Percentiles rank a stretch among this genome's conserved stretches.
phyloP scores from a whole-genome alignment of 805 yeast species.

The Teunomyces pallodes region DNA sequence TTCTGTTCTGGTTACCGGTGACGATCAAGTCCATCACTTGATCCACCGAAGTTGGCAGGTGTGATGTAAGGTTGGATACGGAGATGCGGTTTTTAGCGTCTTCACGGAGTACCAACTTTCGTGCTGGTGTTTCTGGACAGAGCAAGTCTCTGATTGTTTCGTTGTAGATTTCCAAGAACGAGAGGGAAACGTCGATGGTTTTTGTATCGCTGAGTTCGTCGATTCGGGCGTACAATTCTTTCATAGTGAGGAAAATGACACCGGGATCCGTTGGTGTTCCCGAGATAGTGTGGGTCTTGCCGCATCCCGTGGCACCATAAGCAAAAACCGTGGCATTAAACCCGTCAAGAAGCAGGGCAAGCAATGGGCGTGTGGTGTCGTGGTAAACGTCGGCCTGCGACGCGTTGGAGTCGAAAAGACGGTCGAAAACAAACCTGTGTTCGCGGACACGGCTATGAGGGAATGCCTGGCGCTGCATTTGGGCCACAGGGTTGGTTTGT shows the following conservation, averaged over 20 bases:
- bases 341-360: slow-evolving; percentile 78
- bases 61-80: slow-evolving; percentile 69
- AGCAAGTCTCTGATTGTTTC: slow-evolving; percentile 83
- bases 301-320: slow-evolving; percentile 97
- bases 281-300: slow-evolving; percentile 89
- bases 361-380: slow-evolving; percentile 65
- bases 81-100: slow-evolving; percentile 62
- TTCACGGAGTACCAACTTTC: slow-evolving; percentile 63
- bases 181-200: slow-evolving; percentile 57
- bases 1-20: slow-evolving; percentile 70
- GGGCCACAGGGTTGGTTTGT: slow-evolving; percentile 58
- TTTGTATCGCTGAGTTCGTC: slow-evolving; percentile 54
- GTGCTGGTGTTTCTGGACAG: slow-evolving; percentile 48
- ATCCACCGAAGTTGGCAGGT: slow-evolving; percentile 58
- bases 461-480: slow-evolving; percentile 46
- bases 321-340: slow-evolving; percentile 91
- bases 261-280: slow-evolving; percentile 78
- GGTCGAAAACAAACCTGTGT: slow-evolving; percentile 79
- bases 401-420: slow-evolving; percentile 63
- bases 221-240: slow-evolving; percentile 66
- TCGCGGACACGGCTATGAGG: slow-evolving; percentile 59
- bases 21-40: slow-evolving; percentile 79
- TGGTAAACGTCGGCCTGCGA: slow-evolving; percentile 67
- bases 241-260: slow-evolving; percentile 72
- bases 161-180: slow-evolving; percentile 86